Percentiles rank a stretch among this genome's conserved stretches.
phyloP scores from a whole-genome alignment of 2,329 filamentous ascomycete species.

The Penicillium sp. region DNA sequence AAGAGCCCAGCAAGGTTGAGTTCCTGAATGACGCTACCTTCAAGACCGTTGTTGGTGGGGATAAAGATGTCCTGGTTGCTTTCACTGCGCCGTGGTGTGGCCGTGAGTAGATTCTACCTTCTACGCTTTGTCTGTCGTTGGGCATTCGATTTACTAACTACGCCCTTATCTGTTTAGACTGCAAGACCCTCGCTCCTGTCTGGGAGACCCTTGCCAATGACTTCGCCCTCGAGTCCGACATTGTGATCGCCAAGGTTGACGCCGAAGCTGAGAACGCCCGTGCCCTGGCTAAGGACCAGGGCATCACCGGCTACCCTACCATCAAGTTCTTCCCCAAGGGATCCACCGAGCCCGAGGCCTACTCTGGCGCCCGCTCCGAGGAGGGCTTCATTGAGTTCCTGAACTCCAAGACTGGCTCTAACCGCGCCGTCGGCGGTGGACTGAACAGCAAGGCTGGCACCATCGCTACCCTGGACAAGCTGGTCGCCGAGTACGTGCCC shows the following conservation, averaged over 20 bases:
- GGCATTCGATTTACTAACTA: not conserved
- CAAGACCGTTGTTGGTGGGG: conserved; percentile 72
- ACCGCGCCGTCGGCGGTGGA: conserved; percentile 78
- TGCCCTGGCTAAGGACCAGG: conserved; percentile 71
- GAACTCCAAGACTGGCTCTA: conserved; percentile 85
- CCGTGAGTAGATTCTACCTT: conserved; percentile 64
- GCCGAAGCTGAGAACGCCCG: conserved; percentile 87
- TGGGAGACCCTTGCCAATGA: conserved; percentile 87
- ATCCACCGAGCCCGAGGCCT: conserved; percentile 69
- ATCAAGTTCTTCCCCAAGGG: conserved; percentile 97
- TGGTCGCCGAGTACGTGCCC: conserved; percentile 69
- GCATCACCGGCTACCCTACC: conserved; percentile 85
- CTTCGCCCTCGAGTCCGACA: conserved; percentile 74
- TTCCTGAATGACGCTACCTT: conserved; percentile 81
- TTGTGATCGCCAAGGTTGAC: conserved; percentile 93
- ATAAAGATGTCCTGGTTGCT: conserved; percentile 89
- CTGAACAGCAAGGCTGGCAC: conserved; percentile 80
- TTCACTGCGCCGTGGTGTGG: conserved; percentile 99
- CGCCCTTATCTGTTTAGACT: conserved; percentile 65
- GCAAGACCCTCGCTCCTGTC: conserved; percentile 86
- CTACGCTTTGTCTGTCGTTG: not conserved
- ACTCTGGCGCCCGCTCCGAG: conserved; percentile 76
- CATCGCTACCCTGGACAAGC: conserved; percentile 72
- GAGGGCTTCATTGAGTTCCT: conserved; percentile 75
- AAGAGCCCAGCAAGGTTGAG: conserved; percentile 71